Percentiles rank a stretch among this genome's conserved stretches.
Conservation (phyloP, 2,329 filamentous ascomycete species). For the Dendryphion nanum region DNA sequence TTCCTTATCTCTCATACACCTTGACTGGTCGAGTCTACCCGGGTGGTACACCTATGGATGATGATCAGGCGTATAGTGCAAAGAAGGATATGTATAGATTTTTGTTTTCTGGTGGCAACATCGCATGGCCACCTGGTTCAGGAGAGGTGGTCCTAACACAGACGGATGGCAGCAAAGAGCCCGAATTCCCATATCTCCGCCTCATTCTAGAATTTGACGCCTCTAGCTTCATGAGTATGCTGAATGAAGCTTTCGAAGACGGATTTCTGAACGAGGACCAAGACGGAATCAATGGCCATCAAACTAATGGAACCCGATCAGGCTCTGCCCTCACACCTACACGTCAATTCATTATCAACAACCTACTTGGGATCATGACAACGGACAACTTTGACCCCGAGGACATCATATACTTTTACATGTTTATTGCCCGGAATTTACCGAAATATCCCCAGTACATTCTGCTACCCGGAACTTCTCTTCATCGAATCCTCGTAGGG, state of each 20-base stretch:
- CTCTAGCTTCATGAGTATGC: constrained; percentile 85
- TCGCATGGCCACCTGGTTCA: constrained; percentile 70
- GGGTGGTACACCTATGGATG: constrained; percentile 71
- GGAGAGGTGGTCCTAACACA: constrained; percentile 61
- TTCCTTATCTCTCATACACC: constrained; percentile 89
- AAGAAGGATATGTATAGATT: constrained; percentile 92
- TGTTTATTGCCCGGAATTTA: constrained; percentile 95
- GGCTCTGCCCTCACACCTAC: constrained; percentile 55
- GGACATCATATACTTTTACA: constrained; percentile 93
- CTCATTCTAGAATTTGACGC: constrained; percentile 86
- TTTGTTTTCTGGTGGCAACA: constrained; percentile 79
- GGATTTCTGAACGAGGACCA: constrained; percentile 81
- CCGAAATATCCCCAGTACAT: constrained; percentile 97
- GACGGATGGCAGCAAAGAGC: constrained; percentile 56
- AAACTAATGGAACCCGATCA: constrained; percentile 49
- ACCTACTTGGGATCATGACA: constrained; percentile 88
- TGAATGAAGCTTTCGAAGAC: constrained; percentile 98
- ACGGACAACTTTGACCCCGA: constrained; percentile 69
- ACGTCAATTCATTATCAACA: constrained; percentile 88
- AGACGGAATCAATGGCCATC: constrained; percentile 59
- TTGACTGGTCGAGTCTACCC: constrained; percentile 91
- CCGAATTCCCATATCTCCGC: constrained; percentile 80
- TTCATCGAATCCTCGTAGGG: constrained; percentile 76
- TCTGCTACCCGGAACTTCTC: constrained; percentile 79
- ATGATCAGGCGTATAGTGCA: constrained; percentile 69